These are phyloP conservation scores for Clonostachys solani DNA, from an alignment of 2,329 filamentous ascomycete genomes.

Conservation along the genomic window DNA sequence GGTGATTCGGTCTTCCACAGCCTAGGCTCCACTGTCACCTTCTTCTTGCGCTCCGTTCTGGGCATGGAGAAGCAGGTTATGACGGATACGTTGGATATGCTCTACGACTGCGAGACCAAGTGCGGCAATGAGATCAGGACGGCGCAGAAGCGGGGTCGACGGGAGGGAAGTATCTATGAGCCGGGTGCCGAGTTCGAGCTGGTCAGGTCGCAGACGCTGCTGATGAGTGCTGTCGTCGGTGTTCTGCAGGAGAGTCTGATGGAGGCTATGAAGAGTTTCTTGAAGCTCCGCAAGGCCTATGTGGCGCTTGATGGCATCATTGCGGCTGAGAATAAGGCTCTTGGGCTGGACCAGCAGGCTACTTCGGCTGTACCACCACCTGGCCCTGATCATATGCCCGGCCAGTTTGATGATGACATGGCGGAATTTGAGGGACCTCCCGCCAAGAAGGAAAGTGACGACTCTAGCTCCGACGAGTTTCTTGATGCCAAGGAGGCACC, in stretches of 20 bases:
- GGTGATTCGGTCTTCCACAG: slow-evolving; percentile 84
- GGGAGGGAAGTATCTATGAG: slow-evolving; percentile 56
- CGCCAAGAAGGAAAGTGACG: neutral
- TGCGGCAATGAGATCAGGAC: slow-evolving; percentile 74
- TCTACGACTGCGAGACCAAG: slow-evolving; percentile 71
- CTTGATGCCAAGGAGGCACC: slow-evolving; percentile 49
- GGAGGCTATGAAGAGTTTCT: slow-evolving; percentile 87
- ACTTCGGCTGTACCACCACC: neutral
- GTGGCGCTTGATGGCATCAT: slow-evolving; percentile 76
- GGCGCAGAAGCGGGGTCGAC: slow-evolving; percentile 58
- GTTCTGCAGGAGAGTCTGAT: slow-evolving; percentile 91
- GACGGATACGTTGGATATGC: slow-evolving; percentile 69
- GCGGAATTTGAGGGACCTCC: slow-evolving; percentile 13
- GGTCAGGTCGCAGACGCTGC: slow-evolving; percentile 77
- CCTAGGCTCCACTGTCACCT: slow-evolving; percentile 75
- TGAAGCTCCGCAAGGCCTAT: slow-evolving; percentile 87
- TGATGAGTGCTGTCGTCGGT: slow-evolving; percentile 84
- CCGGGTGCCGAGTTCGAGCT: slow-evolving; percentile 84
- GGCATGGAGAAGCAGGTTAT: slow-evolving; percentile 92
- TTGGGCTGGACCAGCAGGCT: neutral
- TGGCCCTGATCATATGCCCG: neutral
- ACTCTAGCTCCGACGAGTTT: slow-evolving; percentile 28
- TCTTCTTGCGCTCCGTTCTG: slow-evolving; percentile 80
- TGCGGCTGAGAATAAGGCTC: slow-evolving; percentile 60
- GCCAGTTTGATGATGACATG: slow-evolving; percentile 15